A percentile compares a stretch with the other conserved stretches of the same genome.
Evolutionary conservation across 1,284 basidiomycete species (phyloP).

Genomic region (Agaricales sp.): DNA sequence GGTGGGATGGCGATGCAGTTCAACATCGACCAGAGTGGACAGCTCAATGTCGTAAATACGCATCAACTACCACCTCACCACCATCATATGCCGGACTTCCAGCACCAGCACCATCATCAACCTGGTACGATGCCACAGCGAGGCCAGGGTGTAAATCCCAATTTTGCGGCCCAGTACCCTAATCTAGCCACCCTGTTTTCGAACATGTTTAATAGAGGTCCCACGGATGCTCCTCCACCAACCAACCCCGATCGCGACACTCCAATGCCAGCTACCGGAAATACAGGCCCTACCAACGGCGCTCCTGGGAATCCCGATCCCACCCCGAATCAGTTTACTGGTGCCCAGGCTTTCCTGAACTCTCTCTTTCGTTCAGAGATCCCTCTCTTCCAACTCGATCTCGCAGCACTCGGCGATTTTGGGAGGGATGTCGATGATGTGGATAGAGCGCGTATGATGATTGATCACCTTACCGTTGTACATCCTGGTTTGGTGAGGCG

Average conservation of each 20-base stretch:
- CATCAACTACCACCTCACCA: not conserved
- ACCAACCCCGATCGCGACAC: not conserved
- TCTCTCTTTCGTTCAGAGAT: constrained; percentile 12
- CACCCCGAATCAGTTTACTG: constrained; percentile 2
- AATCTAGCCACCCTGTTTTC: not conserved
- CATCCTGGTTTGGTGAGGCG: constrained; percentile 55
- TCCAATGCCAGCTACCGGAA: not conserved
- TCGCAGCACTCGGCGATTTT: constrained; percentile 15
- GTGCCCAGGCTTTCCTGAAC: constrained; percentile 9
- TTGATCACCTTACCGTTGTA: constrained; percentile 56
- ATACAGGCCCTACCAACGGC: not conserved
- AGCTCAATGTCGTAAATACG: not conserved
- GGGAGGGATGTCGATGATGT: constrained; percentile 50
- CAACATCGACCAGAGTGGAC: not conserved
- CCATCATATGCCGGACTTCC: not conserved
- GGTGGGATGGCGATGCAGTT: not conserved
- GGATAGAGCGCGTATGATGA: constrained; percentile 47
- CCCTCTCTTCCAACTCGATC: constrained; percentile 12
- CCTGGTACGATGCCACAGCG: not conserved
- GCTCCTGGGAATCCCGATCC: not conserved
- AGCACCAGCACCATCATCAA: not conserved
- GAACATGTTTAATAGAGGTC: not conserved
- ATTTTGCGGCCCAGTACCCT: not conserved
- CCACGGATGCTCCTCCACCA: not conserved
- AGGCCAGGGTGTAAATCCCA: no score